Evolutionary conservation across 176 grass and related monocot genomes (phyloP).

Genomic region (Metroxylon sagu): DNA sequence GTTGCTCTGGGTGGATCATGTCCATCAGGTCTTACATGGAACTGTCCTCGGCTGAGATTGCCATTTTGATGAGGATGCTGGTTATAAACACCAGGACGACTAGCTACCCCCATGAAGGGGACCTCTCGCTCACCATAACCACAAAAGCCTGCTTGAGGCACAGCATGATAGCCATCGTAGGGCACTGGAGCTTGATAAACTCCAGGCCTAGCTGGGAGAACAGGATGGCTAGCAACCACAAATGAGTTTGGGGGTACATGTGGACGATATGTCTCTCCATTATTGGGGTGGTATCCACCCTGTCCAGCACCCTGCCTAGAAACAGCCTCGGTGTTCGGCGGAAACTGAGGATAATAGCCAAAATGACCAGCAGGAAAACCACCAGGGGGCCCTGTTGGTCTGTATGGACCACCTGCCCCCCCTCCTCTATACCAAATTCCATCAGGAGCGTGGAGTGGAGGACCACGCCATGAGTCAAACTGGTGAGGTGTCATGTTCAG

Average conservation of each 20-base stretch:
- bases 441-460: slow-evolving; percentile 55
- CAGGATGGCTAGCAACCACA: slow-evolving; percentile 48
- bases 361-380: slow-evolving; percentile 60
- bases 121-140: slow-evolving; percentile 41
- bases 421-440: slow-evolving; percentile 66
- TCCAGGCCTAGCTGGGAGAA: slow-evolving; percentile 58
- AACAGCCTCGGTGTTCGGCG: slow-evolving; percentile 44
- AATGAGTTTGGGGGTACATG: slow-evolving; percentile 49
- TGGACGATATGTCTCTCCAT: slow-evolving; percentile 45
- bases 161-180: slow-evolving; percentile 68
- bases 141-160: slow-evolving; percentile 41
- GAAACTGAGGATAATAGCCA: slow-evolving; percentile 57
- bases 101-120: slow-evolving; percentile 33
- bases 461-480: slow-evolving; percentile 64
- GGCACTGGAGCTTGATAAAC: slow-evolving; percentile 48
- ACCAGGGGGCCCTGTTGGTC: slow-evolving; percentile 36
- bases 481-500: slow-evolving; percentile 25
- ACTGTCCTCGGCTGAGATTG: slow-evolving; percentile 37
- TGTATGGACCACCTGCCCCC: slow-evolving; percentile 43
- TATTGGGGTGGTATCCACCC: slow-evolving; percentile 47
- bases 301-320: slow-evolving; percentile 32
- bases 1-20: slow-evolving; percentile 22
- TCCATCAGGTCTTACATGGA: slow-evolving; percentile 37
- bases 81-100: slow-evolving; percentile 11
- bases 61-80: slow-evolving; percentile 30